Percentiles rank a stretch among this genome's conserved stretches.
phyloP scores from a whole-genome alignment of 306 rosid genomes.

The Carpinus fangiana region DNA sequence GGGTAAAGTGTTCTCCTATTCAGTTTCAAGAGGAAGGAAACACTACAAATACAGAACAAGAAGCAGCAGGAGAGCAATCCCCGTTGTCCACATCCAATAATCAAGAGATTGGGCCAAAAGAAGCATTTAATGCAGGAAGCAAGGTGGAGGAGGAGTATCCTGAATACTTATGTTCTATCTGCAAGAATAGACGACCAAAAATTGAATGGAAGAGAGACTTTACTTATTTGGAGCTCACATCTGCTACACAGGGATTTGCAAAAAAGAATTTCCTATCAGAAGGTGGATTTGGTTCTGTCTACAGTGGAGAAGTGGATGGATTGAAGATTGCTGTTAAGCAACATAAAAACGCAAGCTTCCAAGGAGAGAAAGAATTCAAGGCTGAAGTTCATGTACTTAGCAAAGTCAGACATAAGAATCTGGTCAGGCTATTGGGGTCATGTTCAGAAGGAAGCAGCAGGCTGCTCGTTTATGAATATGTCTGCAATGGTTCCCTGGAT shows the following conservation, averaged over 20 bases:
- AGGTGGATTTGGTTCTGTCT: slow-evolving; percentile 89
- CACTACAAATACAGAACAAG: slow-evolving; percentile 22
- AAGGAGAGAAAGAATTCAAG: slow-evolving; percentile 82
- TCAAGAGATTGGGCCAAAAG: slow-evolving; percentile 29
- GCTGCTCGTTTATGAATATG: slow-evolving; percentile 86
- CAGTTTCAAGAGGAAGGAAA: slow-evolving; percentile 21
- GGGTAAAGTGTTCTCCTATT: not conserved
- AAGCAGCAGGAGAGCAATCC: slow-evolving; percentile 30
- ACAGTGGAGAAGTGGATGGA: slow-evolving; percentile 56
- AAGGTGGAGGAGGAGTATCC: slow-evolving; percentile 36
- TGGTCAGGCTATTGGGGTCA: slow-evolving; percentile 75
- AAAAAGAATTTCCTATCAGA: slow-evolving; percentile 60
- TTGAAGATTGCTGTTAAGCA: slow-evolving; percentile 76
- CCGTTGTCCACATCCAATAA: slow-evolving; percentile 23
- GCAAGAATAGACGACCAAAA: slow-evolving; percentile 60
- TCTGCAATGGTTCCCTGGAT: slow-evolving; percentile 87
- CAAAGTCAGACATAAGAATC: slow-evolving; percentile 82
- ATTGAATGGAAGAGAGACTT: slow-evolving; percentile 60
- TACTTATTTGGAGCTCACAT: slow-evolving; percentile 50
- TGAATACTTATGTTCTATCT: slow-evolving; percentile 49
- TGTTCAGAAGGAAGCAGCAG: slow-evolving; percentile 68
- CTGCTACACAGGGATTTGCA: slow-evolving; percentile 65
- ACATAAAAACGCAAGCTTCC: slow-evolving; percentile 60
- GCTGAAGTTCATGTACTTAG: slow-evolving; percentile 75
- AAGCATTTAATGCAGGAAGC: slow-evolving; percentile 15